Conservation (phyloP, 2,329 filamentous ascomycete species). For the Neoarthrinium moseri region DNA sequence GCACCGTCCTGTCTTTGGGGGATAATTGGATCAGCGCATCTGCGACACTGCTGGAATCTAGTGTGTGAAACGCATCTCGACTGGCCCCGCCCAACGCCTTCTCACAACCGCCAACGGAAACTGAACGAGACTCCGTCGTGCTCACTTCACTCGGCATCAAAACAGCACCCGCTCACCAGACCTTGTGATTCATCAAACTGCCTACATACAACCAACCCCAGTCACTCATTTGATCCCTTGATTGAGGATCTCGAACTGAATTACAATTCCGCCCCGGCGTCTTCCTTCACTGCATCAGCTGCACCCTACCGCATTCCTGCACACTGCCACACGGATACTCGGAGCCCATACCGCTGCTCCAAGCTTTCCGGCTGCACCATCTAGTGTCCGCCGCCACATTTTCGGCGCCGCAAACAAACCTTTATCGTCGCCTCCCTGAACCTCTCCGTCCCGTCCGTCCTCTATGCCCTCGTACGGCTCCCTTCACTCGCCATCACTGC, state of each 20-base stretch:
- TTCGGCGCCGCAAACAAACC: too few relatives aligned
- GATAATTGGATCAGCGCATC: neutral
- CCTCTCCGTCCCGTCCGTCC: too few relatives aligned
- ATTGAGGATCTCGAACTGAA: neutral
- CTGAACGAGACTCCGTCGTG: too few relatives aligned
- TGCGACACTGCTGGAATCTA: conserved; percentile 7
- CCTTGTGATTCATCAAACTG: neutral
- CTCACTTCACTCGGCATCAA: too few relatives aligned
- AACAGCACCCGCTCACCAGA: conserved; percentile 1
- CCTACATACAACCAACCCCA: neutral
- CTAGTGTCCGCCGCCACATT: too few relatives aligned
- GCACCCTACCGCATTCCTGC: neutral
- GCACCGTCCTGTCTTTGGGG: conserved; percentile 1
- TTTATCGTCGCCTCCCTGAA: too few relatives aligned
- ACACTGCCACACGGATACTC: neutral
- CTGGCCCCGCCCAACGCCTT: neutral
- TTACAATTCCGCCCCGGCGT: neutral
- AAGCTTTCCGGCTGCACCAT: too few relatives aligned
- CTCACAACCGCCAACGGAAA: too few relatives aligned
- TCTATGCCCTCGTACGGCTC: conserved; percentile 76
- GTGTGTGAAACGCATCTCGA: conserved; percentile 2
- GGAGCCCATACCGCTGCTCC: too few relatives aligned
- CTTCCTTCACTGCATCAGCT: neutral
- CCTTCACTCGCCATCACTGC: conserved; percentile 69
- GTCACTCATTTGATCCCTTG: conserved; percentile 9